Conservation (phyloP, 805 yeast genomes). For the Metschnikowia peoriensis region DNA sequence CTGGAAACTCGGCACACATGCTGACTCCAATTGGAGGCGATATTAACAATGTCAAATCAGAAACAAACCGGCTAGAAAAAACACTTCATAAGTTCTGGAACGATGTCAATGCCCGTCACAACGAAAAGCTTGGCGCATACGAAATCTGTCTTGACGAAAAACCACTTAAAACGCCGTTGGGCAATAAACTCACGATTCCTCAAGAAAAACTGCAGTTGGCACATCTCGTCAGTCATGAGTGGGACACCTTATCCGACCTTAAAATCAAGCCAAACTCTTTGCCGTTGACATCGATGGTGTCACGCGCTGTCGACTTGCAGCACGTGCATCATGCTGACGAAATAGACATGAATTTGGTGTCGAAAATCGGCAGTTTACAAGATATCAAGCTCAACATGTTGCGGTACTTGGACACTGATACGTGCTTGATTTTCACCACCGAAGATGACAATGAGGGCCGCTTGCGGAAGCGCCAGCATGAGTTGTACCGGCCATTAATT, state of each 20-base stretch:
- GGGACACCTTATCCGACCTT: constrained; percentile 70
- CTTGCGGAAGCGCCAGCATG: constrained; percentile 76
- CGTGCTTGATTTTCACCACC: constrained; percentile 85
- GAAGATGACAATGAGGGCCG: constrained; percentile 76
- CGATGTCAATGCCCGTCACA: constrained; percentile 48
- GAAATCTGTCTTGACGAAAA: constrained; percentile 69
- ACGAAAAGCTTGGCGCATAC: constrained; percentile 31
- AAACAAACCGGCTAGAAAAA: constrained; percentile 67
- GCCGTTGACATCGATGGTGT: constrained; percentile 83
- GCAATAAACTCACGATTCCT: constrained; percentile 68
- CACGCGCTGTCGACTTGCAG: constrained; percentile 79
- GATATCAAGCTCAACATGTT: constrained; percentile 60
- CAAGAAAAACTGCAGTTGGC: constrained; percentile 60
- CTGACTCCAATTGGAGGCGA: constrained; percentile 39
- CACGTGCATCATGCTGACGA: constrained; percentile 34
- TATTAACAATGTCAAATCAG: constrained; percentile 48
- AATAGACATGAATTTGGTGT: constrained; percentile 42
- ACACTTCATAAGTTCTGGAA: constrained; percentile 82
- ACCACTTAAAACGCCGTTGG: constrained; percentile 81
- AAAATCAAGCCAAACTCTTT: constrained; percentile 71
- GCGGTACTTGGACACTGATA: constrained; percentile 91
- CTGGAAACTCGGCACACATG: neutral
- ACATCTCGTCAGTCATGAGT: constrained; percentile 76
- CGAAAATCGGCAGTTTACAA: constrained; percentile 61
- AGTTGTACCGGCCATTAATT: constrained; percentile 72